Evolutionary conservation across 371 early-diverging fungal species (phyloP), one percentile per base, ranked within the genome.

Genomic region (Nematocida homosporus): DNA sequence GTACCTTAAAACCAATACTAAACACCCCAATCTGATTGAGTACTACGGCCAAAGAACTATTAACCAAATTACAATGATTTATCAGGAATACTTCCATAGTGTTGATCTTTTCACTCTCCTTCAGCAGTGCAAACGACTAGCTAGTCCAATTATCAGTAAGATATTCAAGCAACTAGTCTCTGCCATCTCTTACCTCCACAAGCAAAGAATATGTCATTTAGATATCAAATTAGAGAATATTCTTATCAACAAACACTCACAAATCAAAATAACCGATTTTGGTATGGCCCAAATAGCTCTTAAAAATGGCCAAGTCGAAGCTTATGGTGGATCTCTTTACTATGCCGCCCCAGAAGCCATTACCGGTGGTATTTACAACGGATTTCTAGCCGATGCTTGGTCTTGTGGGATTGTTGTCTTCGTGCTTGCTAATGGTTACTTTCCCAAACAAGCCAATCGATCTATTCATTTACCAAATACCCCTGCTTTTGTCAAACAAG

Each of bases 201-300:
- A 87, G 44, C 87, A 89, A 59, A 89, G 89, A 52, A 94, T 97
- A 75, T 92, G 95, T 64, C 99, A 99, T 83, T 88, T 97, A 64
- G 92, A 95, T 83, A 93, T 97, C 80, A 95, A 95, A 75, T 95
- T 92, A 29, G 92, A 90, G 55, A 94, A 94, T 78, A 90, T 93
- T 59, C 84, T 95, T 57, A 89, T 97, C 8, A 93, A 93, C 83
- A 51, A 40, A 1, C 13, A 47, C 10, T 16, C 66, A 2, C 68
- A 82, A 27, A 78, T 85, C 48, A 83, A 83, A 51, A 59, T 85
- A 32, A 79, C 80, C 41, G 85, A 85, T 54, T 85, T 85, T 55
- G 65, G 80, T 20, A 32, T 61, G 87, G 87, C 85, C 6, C 41
- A 72, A 44, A 61, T 16, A n/a, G 2, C 75, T 20, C 30, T 72